phyloP scores from a whole-genome alignment of 139 green algal species.

The Chlorella vulgaris region DNA sequence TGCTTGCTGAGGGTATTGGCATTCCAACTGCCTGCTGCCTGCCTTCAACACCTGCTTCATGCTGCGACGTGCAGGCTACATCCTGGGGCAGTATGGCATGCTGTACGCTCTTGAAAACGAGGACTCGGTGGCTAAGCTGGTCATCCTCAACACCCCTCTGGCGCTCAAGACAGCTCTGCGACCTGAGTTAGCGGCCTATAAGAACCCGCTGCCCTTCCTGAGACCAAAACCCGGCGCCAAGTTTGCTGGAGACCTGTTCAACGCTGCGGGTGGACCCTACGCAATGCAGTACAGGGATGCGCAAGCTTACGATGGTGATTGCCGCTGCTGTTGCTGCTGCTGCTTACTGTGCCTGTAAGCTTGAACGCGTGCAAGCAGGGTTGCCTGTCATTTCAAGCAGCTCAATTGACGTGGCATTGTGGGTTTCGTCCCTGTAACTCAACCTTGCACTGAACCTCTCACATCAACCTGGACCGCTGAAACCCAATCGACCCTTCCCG shows the following conservation, averaged over 20 bases:
- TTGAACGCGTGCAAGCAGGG: not conserved
- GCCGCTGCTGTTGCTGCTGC: not conserved
- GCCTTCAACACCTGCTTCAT: no score
- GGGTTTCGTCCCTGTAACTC: no score
- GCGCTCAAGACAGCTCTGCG: slow-evolving; percentile 64
- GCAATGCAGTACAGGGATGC: slow-evolving; percentile 48
- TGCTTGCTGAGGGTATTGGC: not conserved
- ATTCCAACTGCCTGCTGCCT: not conserved
- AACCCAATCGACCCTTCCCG: no score
- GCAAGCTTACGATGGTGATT: slow-evolving; percentile 8
- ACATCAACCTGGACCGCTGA: no score
- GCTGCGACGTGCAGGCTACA: slow-evolving; percentile 63
- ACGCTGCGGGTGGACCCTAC: slow-evolving; percentile 65
- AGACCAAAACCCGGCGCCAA: slow-evolving; percentile 46
- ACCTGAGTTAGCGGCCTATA: slow-evolving; percentile 80
- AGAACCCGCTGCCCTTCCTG: slow-evolving; percentile 76
- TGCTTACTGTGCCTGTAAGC: not conserved
- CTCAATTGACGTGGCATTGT: no score
- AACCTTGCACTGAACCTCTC: no score
- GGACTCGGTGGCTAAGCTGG: slow-evolving; percentile 57
- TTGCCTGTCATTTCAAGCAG: no score
- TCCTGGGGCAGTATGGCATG: slow-evolving; percentile 76
- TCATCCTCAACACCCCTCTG: slow-evolving; percentile 81
- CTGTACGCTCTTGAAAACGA: slow-evolving; percentile 65
- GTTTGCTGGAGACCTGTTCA: slow-evolving; percentile 48